Evolutionary conservation across 148 eudicot species (phyloP), one percentile per base, ranked within the genome.

Genomic region (Oxyria digyna): DNA sequence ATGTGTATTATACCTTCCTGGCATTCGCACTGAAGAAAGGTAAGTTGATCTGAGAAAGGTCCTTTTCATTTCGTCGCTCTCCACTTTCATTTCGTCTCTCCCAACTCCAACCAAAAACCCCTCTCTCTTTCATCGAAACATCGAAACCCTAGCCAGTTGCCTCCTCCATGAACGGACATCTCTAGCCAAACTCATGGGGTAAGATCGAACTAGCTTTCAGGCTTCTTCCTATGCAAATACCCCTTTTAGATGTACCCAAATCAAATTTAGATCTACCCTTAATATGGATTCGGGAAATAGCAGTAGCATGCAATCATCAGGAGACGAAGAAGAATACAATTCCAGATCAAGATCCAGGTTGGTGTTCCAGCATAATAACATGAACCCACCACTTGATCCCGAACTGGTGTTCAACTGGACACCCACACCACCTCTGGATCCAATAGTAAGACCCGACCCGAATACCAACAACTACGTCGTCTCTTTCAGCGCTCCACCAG

Each of bases 231-330:
- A n/a, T n/a, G n/a, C n/a, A n/a, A n/a, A n/a, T n/a, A n/a, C n/a
- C n/a, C n/a, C n/a, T n/a, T n/a, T n/a, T n/a, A n/a, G n/a, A n/a
- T n/a, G n/a, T n/a, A n/a, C n/a, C n/a, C n/a, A n/a, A n/a, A n/a
- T n/a, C n/a, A n/a, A n/a, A n/a, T n/a, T n/a, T 35, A 3, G 38
- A 35, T 35, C 38, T 35, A 35, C 38, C 4, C 38, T 35, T 35
- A 35, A 35, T 11, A 89, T 89, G 96, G 92, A 89, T 69, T 85
- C 96, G 8, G 89, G 82, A 17, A 85, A 83, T 54, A 89, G 90
- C 74, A 90, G 85, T 32, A 85, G 92, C 78, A 66, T 87, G 69
- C 92, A 89, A 59, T 85, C 91, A 4, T 84, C 91, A 0, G 88
- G 82, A 14, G 91, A 83, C 26, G 85, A 59, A 8, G 37, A 87